These are phyloP conservation scores for Kodamaea sp. DNA, from an alignment of 1,139 yeast genomes.

Conservation along the genomic window DNA sequence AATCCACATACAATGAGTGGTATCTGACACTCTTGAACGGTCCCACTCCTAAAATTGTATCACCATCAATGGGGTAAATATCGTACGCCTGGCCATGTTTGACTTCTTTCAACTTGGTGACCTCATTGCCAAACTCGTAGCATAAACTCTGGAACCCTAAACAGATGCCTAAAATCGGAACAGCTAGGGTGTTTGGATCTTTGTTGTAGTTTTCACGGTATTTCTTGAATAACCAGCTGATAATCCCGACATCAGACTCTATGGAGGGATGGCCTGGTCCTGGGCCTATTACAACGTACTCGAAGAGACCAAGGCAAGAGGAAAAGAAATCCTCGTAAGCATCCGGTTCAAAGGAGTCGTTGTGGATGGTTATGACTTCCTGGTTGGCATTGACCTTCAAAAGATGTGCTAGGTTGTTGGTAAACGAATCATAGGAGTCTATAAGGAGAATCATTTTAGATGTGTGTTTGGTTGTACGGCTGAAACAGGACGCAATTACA, in stretches of 20 bases:
- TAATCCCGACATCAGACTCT: slow-evolving; percentile 69
- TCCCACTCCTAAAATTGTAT: slow-evolving; percentile 25
- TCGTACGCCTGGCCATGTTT: slow-evolving; percentile 85
- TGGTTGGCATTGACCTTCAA: slow-evolving; percentile 56
- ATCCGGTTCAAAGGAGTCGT: slow-evolving; percentile 56
- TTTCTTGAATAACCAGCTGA: slow-evolving; percentile 51
- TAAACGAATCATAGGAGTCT: slow-evolving; percentile 94
- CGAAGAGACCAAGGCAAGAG: slow-evolving; percentile 50
- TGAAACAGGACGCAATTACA: too few relatives aligned
- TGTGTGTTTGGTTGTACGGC: too few relatives aligned
- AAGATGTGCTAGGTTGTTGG: slow-evolving; percentile 73
- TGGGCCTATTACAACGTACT: slow-evolving; percentile 87
- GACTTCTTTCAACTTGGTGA: slow-evolving; percentile 55
- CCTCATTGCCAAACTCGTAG: slow-evolving; percentile 58
- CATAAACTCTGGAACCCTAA: slow-evolving; percentile 89
- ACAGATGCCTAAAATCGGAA: slow-evolving; percentile 90
- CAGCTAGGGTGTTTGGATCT: slow-evolving; percentile 14
- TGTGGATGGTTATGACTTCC: slow-evolving; percentile 68
- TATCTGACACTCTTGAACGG: slow-evolving; percentile 75
- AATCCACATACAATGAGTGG: slow-evolving; percentile 75
- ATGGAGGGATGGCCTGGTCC: slow-evolving; percentile 92
- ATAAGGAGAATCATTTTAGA: slow-evolving; percentile 61
- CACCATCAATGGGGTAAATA: slow-evolving; percentile 46
- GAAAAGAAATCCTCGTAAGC: slow-evolving; percentile 39
- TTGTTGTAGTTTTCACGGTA: slow-evolving; percentile 24